Conservation (phyloP, 208 protist species). For the Acanthamoeba lenticulata region DNA sequence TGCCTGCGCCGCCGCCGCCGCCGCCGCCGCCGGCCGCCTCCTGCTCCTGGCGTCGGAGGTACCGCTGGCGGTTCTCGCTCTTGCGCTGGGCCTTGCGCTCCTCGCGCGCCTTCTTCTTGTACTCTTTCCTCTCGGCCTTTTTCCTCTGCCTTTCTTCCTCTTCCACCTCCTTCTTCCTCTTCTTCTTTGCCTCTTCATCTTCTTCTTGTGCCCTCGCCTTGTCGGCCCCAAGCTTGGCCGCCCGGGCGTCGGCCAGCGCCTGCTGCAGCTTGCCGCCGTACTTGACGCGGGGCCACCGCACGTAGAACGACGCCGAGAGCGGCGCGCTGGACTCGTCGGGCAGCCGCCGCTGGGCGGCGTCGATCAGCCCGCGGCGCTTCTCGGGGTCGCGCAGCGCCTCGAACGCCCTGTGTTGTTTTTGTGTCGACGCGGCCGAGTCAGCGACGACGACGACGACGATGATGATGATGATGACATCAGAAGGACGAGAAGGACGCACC, state of each 20-base stretch:
- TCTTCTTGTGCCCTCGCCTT: background rate
- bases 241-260: background rate
- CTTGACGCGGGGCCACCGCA: background rate
- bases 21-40: background rate
- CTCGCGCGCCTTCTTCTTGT: background rate
- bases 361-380: background rate
- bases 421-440: too few relatives aligned
- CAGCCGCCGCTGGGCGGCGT: background rate
- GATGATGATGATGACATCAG: background rate
- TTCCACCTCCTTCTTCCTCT: background rate
- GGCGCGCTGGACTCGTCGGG: background rate
- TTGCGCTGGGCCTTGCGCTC: background rate
- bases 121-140: background rate
- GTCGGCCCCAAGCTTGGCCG: background rate
- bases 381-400: background rate
- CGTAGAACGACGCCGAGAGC: background rate
- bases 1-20: background rate
- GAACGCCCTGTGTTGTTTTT: background rate
- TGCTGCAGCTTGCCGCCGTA: background rate
- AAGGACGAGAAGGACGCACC: background rate
- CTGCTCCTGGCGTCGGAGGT: too few relatives aligned
- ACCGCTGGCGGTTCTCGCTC: background rate
- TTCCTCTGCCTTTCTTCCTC: background rate
- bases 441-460: too few relatives aligned
- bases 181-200: background rate